phyloP scores from a whole-genome alignment of 2,329 filamentous ascomycete species.

The Orbilia quercus region DNA sequence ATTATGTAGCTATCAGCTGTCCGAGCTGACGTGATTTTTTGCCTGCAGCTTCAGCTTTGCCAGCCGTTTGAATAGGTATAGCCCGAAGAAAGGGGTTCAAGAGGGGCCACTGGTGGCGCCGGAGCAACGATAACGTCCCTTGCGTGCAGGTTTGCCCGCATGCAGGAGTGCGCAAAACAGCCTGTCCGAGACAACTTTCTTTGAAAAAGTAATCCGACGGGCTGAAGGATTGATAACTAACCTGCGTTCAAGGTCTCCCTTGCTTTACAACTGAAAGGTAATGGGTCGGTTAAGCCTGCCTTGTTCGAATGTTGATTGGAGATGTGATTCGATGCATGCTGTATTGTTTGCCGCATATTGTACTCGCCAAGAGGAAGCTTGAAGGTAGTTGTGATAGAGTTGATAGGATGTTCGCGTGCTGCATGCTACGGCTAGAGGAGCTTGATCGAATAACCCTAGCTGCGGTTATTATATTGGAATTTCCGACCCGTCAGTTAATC shows the following conservation, averaged over 20 bases:
- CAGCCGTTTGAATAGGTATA: conserved; percentile 5
- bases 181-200: not conserved
- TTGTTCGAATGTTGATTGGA: too few relatives aligned
- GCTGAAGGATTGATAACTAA: not conserved
- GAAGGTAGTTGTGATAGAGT: not conserved
- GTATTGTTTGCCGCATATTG: too few relatives aligned
- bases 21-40: conserved; percentile 7
- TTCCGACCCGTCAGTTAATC: too few relatives aligned
- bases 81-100: conserved; percentile 1
- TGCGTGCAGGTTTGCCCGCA: conserved; percentile 4
- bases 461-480: too few relatives aligned
- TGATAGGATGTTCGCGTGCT: not conserved
- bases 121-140: conserved; percentile 4
- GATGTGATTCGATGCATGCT: too few relatives aligned
- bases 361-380: conserved; percentile 6
- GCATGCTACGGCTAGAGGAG: too few relatives aligned
- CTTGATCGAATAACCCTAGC: too few relatives aligned
- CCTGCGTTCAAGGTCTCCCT: not conserved
- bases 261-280: not conserved
- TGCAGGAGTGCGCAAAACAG: conserved; percentile 9
- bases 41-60: conserved; percentile 6
- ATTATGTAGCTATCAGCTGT: not conserved
- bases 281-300: too few relatives aligned
- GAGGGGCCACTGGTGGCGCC: not conserved
- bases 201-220: not conserved